phyloP scores from a whole-genome alignment of 116 monocot species.

The Posidonia oceanica region DNA sequence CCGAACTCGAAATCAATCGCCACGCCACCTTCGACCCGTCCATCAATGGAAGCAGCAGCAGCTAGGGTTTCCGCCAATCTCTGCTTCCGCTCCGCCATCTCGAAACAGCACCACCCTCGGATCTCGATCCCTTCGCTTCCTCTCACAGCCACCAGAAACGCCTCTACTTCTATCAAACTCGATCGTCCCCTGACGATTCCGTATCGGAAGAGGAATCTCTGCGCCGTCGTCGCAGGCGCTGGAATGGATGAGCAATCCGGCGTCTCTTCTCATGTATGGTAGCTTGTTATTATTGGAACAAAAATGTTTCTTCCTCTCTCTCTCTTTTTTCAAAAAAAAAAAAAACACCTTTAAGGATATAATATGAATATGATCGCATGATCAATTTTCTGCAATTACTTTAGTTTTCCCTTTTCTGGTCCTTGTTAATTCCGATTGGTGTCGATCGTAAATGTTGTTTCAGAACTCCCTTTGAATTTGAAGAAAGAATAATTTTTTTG shows the following conservation, averaged over 20 bases:
- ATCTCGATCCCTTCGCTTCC: background rate
- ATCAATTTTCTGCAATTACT: background rate
- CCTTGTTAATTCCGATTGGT: background rate
- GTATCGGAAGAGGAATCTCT: constrained; percentile 3
- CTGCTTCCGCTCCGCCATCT: background rate
- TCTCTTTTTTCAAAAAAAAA: too few relatives aligned
- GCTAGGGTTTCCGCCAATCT: background rate
- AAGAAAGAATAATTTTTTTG: too few relatives aligned
- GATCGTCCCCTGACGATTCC: background rate
- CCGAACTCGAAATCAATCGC: too few relatives aligned
- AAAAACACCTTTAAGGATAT: too few relatives aligned
- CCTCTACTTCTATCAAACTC: background rate
- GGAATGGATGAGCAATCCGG: background rate
- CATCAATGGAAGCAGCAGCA: constrained; percentile 1
- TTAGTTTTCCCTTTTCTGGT: background rate
- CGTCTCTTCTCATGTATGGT: background rate
- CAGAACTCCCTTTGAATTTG: too few relatives aligned
- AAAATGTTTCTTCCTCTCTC: too few relatives aligned
- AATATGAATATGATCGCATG: too few relatives aligned
- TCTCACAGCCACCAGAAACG: background rate
- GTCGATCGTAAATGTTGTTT: background rate
- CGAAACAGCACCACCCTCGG: background rate
- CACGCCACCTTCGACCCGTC: background rate
- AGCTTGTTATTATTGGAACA: background rate
- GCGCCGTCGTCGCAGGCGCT: background rate